Conservation (phyloP, 805 yeast species). For the Scheffersomyces lignosus region DNA sequence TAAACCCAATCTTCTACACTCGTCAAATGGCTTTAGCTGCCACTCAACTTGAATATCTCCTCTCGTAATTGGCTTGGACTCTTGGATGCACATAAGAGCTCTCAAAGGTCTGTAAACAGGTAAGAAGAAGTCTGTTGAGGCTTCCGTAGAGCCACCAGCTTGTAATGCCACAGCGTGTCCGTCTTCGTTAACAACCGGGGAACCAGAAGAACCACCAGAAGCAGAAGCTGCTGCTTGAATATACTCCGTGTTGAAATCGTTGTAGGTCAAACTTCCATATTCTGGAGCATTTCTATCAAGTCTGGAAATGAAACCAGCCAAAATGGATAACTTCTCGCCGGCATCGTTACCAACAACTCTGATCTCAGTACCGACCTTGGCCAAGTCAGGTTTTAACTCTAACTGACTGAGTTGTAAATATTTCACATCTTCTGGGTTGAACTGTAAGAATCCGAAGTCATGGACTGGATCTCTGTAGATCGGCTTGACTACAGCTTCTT, state of each 20-base stretch:
- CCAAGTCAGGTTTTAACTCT: constrained; percentile 74
- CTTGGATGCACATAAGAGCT: constrained; percentile 75
- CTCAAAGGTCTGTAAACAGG: constrained; percentile 83
- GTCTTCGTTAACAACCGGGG: constrained; percentile 90
- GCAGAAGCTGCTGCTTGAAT: constrained; percentile 96
- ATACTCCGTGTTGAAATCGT: constrained; percentile 91
- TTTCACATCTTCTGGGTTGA: constrained; percentile 68
- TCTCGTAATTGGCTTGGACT: constrained; percentile 61
- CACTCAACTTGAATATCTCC: constrained; percentile 94
- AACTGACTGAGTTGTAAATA: constrained; percentile 72
- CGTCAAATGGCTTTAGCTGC: constrained; percentile 84
- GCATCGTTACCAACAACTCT: constrained; percentile 96
- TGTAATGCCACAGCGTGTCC: constrained; percentile 89
- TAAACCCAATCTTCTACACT: constrained; percentile 84
- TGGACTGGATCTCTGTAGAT: constrained; percentile 93
- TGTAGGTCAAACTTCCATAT: constrained; percentile 83
- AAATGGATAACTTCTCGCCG: constrained; percentile 87
- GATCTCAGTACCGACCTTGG: constrained; percentile 89
- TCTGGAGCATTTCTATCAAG: constrained; percentile 94
- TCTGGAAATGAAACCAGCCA: constrained; percentile 83
- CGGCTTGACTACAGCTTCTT: constrained; percentile 83
- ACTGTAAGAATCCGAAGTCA: constrained; percentile 87
- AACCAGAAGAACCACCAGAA: constrained; percentile 93
- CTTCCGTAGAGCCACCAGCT: constrained; percentile 91
- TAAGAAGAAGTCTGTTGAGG: constrained; percentile 89